These are phyloP conservation scores for Saccharomyces eubayanus DNA, from an alignment of 805 yeast species.

Conservation along the genomic window DNA sequence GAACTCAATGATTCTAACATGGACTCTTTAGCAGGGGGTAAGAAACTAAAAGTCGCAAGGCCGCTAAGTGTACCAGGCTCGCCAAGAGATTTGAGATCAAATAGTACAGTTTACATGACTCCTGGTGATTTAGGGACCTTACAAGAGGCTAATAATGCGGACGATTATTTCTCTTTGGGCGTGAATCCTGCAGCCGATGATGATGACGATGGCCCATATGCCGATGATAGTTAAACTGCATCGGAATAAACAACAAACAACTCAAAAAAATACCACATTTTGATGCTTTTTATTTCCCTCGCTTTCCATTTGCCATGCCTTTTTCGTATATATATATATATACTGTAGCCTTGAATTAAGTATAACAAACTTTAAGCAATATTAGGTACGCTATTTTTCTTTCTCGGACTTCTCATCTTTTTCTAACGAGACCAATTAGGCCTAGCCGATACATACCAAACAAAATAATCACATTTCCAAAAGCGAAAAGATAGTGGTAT, in stretches of 20 bases:
- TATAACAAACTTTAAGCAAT: not conserved
- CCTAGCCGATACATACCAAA: not conserved
- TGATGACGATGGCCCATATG: conserved; percentile 39
- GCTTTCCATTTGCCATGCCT: not conserved
- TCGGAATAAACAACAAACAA: conserved; percentile 7
- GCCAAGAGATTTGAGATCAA: conserved; percentile 49
- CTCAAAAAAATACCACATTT: not conserved
- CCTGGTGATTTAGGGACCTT: conserved; percentile 97
- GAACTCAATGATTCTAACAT: conserved; percentile 24
- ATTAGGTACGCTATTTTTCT: not conserved
- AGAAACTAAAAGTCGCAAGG: conserved; percentile 66
- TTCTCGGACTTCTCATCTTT: no score
- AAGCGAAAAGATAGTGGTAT: not conserved
- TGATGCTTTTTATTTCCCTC: not conserved
- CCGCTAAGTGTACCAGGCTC: conserved; percentile 97
- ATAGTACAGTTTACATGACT: conserved; percentile 64
- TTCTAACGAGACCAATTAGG: not conserved
- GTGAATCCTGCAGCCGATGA: conserved; percentile 28
- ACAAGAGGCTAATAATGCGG: conserved; percentile 77
- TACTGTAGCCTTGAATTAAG: not conserved
- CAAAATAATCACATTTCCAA: not conserved
- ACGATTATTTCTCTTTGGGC: conserved; percentile 58
- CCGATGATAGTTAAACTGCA: conserved; percentile 12
- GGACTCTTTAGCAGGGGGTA: conserved; percentile 30
- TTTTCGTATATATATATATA: not conserved